Evolutionary conservation across 2,329 filamentous ascomycete species (phyloP).

Genomic region (Colletotrichum sp.): DNA sequence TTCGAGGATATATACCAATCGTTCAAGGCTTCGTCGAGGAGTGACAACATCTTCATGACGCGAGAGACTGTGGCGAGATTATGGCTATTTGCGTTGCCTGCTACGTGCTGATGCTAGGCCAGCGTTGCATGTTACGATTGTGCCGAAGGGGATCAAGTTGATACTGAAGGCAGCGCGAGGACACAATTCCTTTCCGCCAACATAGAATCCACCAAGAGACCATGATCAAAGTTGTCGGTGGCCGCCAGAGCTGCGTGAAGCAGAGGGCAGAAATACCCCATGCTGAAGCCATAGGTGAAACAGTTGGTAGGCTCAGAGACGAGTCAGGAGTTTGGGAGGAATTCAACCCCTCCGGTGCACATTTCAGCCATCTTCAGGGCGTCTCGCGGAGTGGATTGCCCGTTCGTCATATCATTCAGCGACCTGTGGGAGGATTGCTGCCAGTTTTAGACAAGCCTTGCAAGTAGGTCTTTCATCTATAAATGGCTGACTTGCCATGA

Average conservation of each 20-base stretch:
- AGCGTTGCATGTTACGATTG: background rate
- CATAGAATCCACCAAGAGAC: background rate
- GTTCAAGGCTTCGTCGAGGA: background rate
- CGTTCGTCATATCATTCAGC: background rate
- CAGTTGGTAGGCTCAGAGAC: background rate
- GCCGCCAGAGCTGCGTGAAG: background rate
- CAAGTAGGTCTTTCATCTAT: background rate
- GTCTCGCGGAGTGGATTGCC: background rate
- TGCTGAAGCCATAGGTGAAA: background rate
- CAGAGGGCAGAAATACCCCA: background rate
- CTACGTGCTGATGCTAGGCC: background rate
- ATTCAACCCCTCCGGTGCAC: background rate
- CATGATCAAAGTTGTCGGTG: background rate
- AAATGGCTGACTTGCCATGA: accelerated
- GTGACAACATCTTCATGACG: background rate
- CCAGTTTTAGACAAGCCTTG: background rate
- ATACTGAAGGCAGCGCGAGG: background rate
- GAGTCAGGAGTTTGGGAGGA: background rate
- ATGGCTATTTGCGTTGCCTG: background rate
- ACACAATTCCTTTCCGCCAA: background rate
- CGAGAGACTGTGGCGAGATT: background rate
- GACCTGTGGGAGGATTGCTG: background rate
- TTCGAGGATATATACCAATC: background rate
- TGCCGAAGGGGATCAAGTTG: background rate
- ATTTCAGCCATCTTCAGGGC: background rate